These are phyloP conservation scores for Boletus smithii DNA, from an alignment of 1,284 basidiomycete genomes.

Conservation along the genomic window DNA sequence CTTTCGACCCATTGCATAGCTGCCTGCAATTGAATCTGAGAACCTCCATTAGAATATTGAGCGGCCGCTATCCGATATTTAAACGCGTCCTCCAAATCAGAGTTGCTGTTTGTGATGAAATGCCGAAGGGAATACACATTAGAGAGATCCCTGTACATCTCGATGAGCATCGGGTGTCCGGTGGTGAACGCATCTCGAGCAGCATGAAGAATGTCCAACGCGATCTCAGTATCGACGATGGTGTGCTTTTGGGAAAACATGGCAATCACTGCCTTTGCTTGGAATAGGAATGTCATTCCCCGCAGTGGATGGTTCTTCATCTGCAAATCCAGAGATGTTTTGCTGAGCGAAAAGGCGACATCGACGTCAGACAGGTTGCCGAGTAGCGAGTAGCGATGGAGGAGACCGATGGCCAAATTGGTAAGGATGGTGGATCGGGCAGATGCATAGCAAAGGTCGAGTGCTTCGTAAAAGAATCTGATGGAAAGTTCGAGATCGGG, in stretches of 20 bases:
- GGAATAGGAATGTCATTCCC: constrained; percentile 10
- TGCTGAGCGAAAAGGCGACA: constrained; percentile 12
- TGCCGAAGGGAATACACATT: constrained; percentile 11
- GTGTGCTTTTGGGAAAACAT: constrained; percentile 2
- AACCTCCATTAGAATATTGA: constrained; percentile 14
- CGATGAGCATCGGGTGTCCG: constrained; percentile 15
- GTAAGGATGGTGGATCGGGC: constrained; percentile 7
- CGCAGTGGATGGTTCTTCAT: constrained; percentile 6
- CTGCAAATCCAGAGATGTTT: constrained; percentile 14
- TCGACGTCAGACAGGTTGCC: constrained; percentile 11
- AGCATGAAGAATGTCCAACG: constrained; percentile 16
- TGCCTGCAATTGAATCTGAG: constrained; percentile 8
- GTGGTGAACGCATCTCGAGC: constrained; percentile 7
- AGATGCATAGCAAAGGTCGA: constrained; percentile 11
- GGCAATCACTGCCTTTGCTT: constrained; percentile 12
- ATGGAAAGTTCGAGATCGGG: constrained; percentile 14
- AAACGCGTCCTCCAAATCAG: constrained; percentile 18
- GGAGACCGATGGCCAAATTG: constrained; percentile 8
- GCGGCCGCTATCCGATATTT: constrained; percentile 13
- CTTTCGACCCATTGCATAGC: constrained; percentile 18
- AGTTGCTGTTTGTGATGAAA: constrained; percentile 5
- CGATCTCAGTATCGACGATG: constrained; percentile 13
- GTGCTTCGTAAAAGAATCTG: constrained; percentile 11
- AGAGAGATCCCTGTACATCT: constrained; percentile 15
- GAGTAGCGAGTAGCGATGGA: constrained; percentile 9